Conservation (phyloP, 1,139 yeast genomes). For the Suhomyces ambrosiae region DNA sequence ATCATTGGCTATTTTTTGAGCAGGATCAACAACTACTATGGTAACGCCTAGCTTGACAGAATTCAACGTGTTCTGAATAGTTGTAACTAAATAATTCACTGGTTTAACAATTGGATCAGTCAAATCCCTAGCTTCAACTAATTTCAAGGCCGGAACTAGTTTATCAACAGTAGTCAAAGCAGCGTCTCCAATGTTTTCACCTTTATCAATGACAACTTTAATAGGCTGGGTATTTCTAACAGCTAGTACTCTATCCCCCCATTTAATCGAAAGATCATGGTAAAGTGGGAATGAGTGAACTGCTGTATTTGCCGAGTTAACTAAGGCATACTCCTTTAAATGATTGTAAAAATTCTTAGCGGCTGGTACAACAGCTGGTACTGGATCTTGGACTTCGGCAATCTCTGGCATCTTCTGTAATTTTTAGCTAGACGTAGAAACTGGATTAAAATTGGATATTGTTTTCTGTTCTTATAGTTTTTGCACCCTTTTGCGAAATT, state of each 20-base stretch:
- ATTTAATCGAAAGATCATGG: slow-evolving; percentile 19
- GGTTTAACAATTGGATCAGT: slow-evolving; percentile 50
- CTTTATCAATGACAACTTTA: slow-evolving; percentile 26
- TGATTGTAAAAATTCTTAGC: slow-evolving; percentile 16
- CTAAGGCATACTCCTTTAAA: slow-evolving; percentile 29
- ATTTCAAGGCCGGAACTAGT: slow-evolving; percentile 38
- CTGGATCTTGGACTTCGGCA: background rate
- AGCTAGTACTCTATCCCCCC: slow-evolving; percentile 14
- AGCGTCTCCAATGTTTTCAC: slow-evolving; percentile 35
- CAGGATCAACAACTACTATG: slow-evolving; percentile 39
- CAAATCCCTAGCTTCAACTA: slow-evolving; percentile 40
- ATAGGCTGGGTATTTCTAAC: slow-evolving; percentile 30
- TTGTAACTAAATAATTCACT: slow-evolving; percentile 32
- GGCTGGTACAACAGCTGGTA: background rate
- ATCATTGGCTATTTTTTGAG: slow-evolving; percentile 39
- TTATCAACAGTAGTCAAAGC: slow-evolving; percentile 40
- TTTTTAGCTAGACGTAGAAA: background rate
- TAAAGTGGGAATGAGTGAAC: slow-evolving; percentile 25
- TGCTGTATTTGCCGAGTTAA: slow-evolving; percentile 22
- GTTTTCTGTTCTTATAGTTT: background rate
- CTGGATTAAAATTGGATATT: background rate
- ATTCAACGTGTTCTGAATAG: slow-evolving; percentile 12
- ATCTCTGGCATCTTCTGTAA: background rate
- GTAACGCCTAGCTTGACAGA: slow-evolving; percentile 6
- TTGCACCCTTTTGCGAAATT: slow-evolving; percentile 1